Conservation (phyloP, 805 yeast species). For the Kodamaea laetipori region DNA sequence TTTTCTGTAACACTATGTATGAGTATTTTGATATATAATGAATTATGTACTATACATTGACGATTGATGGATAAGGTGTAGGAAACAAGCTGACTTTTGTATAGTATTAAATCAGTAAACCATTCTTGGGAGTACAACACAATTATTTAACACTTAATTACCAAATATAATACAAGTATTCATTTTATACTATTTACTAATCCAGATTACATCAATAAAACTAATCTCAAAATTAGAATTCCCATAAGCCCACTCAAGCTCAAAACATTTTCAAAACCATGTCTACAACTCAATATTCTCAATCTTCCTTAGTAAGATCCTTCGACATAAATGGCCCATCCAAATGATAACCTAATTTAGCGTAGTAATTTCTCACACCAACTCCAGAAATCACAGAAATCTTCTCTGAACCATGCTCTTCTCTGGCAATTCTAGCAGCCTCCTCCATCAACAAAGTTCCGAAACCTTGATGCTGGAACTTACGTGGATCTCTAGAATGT, state of each 20-base stretch:
- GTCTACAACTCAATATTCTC: not conserved
- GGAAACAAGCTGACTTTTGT: not conserved
- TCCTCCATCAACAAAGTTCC: conserved; percentile 98
- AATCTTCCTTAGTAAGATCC: conserved; percentile 11
- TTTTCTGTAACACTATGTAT: conserved; percentile 9
- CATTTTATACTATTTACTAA: too few species aligned
- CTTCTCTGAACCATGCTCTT: conserved; percentile 91
- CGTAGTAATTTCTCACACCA: conserved; percentile 95
- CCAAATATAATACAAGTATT: too few species aligned
- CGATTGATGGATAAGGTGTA: not conserved
- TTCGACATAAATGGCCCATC: conserved; percentile 99
- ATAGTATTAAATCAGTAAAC: too few species aligned
- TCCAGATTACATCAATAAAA: too few species aligned
- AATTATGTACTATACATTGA: conserved; percentile 9
- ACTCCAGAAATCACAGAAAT: conserved; percentile 96
- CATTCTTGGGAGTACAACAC: too few species aligned
- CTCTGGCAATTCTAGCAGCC: conserved; percentile 92
- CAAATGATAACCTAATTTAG: conserved; percentile 82
- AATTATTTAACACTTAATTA: too few species aligned
- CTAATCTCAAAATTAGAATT: too few species aligned
- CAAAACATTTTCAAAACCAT: too few species aligned
- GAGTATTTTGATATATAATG: conserved; percentile 6
- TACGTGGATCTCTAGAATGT: conserved; percentile 94
- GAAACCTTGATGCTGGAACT: conserved; percentile 98
- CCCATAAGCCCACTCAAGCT: too few species aligned